phyloP scores from a whole-genome alignment of 805 yeast species.

The Lipomyces sp. region DNA sequence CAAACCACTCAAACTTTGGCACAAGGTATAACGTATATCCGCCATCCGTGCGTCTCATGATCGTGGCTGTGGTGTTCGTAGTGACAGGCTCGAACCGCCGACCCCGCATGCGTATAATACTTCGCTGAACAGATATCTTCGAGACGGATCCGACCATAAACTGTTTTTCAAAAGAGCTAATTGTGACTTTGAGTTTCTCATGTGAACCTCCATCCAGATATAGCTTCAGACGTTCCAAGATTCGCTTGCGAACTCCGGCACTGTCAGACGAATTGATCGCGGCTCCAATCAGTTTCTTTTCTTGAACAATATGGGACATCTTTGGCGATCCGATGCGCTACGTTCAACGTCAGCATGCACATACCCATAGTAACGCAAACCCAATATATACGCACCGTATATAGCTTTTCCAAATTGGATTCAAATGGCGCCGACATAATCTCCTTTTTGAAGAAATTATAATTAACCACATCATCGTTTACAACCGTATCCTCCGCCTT shows the following conservation, averaged over 20 bases:
- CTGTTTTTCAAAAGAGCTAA: conserved; percentile 26
- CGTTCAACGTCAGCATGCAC: neutral
- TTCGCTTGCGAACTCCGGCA: conserved; percentile 34
- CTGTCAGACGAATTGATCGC: conserved; percentile 26
- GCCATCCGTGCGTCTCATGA: conserved; percentile 23
- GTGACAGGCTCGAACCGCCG: conserved; percentile 26
- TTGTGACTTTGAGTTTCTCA: conserved; percentile 13
- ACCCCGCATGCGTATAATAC: conserved; percentile 18
- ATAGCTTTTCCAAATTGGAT: conserved; percentile 43
- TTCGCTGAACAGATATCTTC: conserved; percentile 40
- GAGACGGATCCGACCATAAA: conserved; percentile 40
- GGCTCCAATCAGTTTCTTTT: conserved; percentile 41
- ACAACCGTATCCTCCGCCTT: conserved; percentile 43
- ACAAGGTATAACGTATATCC: conserved; percentile 37
- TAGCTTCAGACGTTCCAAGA: conserved; percentile 45
- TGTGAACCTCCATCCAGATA: conserved; percentile 35
- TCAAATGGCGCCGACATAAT: conserved; percentile 47
- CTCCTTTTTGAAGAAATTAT: conserved; percentile 45
- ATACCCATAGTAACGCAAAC: neutral
- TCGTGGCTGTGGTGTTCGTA: conserved; percentile 39
- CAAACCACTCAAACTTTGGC: conserved; percentile 47
- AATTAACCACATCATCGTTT: conserved; percentile 47
- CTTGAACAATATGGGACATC: conserved; percentile 42
- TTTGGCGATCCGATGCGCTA: conserved; percentile 42
- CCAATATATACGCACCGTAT: conserved; percentile 21